These are phyloP conservation scores for Torulaspora gathmanii DNA, from an alignment of 805 yeast genomes.

Conservation along the genomic window DNA sequence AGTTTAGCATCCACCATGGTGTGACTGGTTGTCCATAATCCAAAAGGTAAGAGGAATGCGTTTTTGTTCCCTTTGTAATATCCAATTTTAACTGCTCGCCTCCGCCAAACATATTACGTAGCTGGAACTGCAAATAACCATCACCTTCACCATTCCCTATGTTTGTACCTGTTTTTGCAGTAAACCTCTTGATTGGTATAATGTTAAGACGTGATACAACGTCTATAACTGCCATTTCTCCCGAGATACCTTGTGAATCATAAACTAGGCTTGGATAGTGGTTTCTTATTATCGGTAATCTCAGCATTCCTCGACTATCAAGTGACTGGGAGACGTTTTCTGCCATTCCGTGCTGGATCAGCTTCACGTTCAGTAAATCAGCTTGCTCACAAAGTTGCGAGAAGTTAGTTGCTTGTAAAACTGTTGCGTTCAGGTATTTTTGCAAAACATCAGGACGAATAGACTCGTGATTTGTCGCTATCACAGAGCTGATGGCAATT, in stretches of 20 bases:
- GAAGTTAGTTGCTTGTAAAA: slow-evolving; percentile 25
- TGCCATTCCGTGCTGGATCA: slow-evolving; percentile 29
- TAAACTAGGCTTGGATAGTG: slow-evolving; percentile 13
- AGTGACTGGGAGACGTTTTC: slow-evolving; percentile 21
- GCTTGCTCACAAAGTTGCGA: slow-evolving; percentile 26
- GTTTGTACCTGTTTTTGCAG: slow-evolving; percentile 90
- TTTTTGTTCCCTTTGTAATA: slow-evolving; percentile 56
- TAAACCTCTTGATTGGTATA: slow-evolving; percentile 60
- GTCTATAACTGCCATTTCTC: slow-evolving; percentile 20
- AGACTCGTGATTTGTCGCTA: slow-evolving; percentile 18
- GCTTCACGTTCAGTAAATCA: slow-evolving; percentile 27
- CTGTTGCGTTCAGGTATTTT: slow-evolving; percentile 29
- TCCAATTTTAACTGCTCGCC: slow-evolving; percentile 57
- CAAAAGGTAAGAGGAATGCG: slow-evolving; percentile 49
- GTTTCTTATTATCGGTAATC: slow-evolving; percentile 10
- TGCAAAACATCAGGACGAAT: slow-evolving; percentile 24
- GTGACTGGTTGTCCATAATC: slow-evolving; percentile 50
- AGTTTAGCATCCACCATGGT: slow-evolving; percentile 51
- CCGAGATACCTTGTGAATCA: slow-evolving; percentile 7
- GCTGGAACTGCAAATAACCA: slow-evolving; percentile 76
- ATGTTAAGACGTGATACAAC: slow-evolving; percentile 34
- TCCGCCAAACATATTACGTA: slow-evolving; percentile 58
- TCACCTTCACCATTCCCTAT: slow-evolving; percentile 97
- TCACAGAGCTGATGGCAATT: slow-evolving; percentile 24
- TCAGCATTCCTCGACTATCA: slow-evolving; percentile 20